phyloP scores from a whole-genome alignment of 148 eudicot genomes.

The Pharnaceum exiguum region DNA sequence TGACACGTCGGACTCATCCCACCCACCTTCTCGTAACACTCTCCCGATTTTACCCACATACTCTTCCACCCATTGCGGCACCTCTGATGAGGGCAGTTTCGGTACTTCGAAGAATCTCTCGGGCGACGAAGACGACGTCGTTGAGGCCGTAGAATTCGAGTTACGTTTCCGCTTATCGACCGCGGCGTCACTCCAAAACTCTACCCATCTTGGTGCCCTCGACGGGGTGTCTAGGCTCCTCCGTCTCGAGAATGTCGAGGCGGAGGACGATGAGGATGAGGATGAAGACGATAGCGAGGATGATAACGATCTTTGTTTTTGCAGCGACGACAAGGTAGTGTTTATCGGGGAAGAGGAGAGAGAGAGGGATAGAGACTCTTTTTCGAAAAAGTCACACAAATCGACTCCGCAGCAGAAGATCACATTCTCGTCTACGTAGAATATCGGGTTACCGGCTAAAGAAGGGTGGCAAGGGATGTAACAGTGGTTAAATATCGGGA shows the following conservation, averaged over 20 bases:
- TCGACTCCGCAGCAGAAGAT: conserved; percentile 83
- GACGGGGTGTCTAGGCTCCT: conserved; percentile 37
- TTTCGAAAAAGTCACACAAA: conserved; percentile 74
- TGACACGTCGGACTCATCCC: conserved; percentile 74
- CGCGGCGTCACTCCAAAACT: conserved; percentile 74
- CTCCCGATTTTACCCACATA: conserved; percentile 70
- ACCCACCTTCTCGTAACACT: conserved; percentile 74
- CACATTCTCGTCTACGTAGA: conserved; percentile 72
- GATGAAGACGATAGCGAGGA: conserved; percentile 28
- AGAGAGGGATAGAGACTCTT: conserved; percentile 29
- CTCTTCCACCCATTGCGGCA: conserved; percentile 65
- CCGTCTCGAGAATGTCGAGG: conserved; percentile 22
- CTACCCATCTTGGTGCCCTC: conserved; percentile 75
- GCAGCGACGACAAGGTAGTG: conserved; percentile 7
- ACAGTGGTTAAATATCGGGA: conserved; percentile 78
- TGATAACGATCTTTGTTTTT: conserved; percentile 38
- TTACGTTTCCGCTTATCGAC: conserved; percentile 46
- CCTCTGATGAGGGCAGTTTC: conserved; percentile 33
- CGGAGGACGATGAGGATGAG: conserved; percentile 8
- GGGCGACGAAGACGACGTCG: conserved; percentile 39
- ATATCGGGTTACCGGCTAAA: conserved; percentile 79
- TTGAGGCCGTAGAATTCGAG: conserved; percentile 40
- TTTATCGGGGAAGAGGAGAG: conserved; percentile 8
- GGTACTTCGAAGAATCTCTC: conserved; percentile 59
- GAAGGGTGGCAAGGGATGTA: conserved; percentile 81